A percentile compares a stretch with the other conserved stretches of the same genome.
Conservation (phyloP, 257 asterid species). For the Ballota nigra region DNA sequence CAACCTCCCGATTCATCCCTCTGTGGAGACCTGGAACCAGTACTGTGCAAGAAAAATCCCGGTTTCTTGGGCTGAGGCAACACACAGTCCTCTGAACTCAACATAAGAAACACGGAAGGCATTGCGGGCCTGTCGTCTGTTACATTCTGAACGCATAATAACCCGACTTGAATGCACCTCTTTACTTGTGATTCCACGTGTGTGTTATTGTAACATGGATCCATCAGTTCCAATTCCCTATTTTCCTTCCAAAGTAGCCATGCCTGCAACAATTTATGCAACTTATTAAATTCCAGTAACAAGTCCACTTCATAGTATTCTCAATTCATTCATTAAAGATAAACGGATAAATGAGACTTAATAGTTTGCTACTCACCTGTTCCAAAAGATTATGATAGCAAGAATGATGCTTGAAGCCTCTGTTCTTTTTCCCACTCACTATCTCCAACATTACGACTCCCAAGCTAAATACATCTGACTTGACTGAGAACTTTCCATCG, state of each 20-base stretch:
- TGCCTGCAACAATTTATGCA: conserved; percentile 13
- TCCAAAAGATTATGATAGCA: conserved; percentile 14
- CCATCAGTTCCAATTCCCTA: conserved; percentile 23
- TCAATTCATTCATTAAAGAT: background rate
- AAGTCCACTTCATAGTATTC: background rate
- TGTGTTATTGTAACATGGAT: conserved; percentile 11
- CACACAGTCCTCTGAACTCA: too few relatives aligned
- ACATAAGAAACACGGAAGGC: conserved; percentile 3
- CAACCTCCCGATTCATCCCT: background rate
- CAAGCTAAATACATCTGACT: too few relatives aligned
- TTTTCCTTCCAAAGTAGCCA: conserved; percentile 24
- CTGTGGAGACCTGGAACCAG: background rate
- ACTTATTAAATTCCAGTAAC: background rate
- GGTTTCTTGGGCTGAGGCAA: too few relatives aligned
- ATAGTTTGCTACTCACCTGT: conserved; percentile 3
- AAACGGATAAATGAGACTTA: too few relatives aligned
- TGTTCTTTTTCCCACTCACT: conserved; percentile 7
- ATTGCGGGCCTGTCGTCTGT: conserved; percentile 29
- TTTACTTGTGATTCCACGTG: conserved; percentile 19
- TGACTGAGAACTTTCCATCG: too few relatives aligned
- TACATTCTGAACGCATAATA: conserved; percentile 21
- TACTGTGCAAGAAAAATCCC: conserved; percentile 11
- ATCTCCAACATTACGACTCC: too few relatives aligned
- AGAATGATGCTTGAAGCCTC: background rate
- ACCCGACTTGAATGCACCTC: conserved; percentile 27